phyloP scores from a whole-genome alignment of 2,329 filamentous ascomycete species.

The Periconia sp. region DNA sequence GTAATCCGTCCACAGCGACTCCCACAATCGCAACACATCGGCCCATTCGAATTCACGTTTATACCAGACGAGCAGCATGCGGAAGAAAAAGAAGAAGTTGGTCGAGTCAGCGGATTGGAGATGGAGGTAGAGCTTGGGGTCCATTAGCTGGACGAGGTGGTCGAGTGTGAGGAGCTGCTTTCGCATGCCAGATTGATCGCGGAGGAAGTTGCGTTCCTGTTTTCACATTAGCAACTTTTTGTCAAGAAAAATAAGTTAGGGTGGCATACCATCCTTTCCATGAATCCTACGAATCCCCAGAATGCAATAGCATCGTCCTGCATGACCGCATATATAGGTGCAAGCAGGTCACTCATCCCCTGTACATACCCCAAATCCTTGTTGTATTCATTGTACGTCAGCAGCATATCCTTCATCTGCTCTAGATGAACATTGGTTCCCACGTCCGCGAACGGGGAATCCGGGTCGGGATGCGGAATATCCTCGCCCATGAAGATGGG shows the following conservation, averaged over 20 bases:
- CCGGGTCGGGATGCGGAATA: slow-evolving; percentile 92
- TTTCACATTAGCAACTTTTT: slow-evolving; percentile 6
- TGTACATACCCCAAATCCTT: slow-evolving; percentile 94
- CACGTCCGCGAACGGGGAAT: slow-evolving; percentile 87
- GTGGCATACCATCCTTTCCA: slow-evolving; percentile 77
- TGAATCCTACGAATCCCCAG: slow-evolving; percentile 94
- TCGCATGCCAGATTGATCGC: slow-evolving; percentile 95
- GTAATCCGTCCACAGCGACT: slow-evolving; percentile 91
- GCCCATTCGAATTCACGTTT: slow-evolving; percentile 94
- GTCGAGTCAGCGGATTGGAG: slow-evolving; percentile 89
- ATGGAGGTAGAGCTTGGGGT: slow-evolving; percentile 90
- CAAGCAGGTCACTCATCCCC: slow-evolving; percentile 96
- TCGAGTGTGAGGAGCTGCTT: slow-evolving; percentile 87
- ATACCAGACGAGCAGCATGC: slow-evolving; percentile 98
- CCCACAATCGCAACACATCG: slow-evolving; percentile 87
- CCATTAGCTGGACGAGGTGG: slow-evolving; percentile 94
- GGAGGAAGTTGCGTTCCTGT: slow-evolving; percentile 86
- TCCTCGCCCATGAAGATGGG: slow-evolving; percentile 97
- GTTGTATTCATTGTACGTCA: slow-evolving; percentile 99
- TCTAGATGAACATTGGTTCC: slow-evolving; percentile 98
- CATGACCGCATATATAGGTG: slow-evolving; percentile 94
- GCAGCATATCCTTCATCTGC: slow-evolving; percentile 98
- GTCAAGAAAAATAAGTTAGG: too few species aligned
- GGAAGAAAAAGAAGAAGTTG: slow-evolving; percentile 99
- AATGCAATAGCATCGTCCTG: slow-evolving; percentile 97